Percentiles rank a stretch among this genome's conserved stretches.
phyloP scores from a whole-genome alignment of 495 filamentous ascomycete species.

The Hypoxylon crocopeplum region DNA sequence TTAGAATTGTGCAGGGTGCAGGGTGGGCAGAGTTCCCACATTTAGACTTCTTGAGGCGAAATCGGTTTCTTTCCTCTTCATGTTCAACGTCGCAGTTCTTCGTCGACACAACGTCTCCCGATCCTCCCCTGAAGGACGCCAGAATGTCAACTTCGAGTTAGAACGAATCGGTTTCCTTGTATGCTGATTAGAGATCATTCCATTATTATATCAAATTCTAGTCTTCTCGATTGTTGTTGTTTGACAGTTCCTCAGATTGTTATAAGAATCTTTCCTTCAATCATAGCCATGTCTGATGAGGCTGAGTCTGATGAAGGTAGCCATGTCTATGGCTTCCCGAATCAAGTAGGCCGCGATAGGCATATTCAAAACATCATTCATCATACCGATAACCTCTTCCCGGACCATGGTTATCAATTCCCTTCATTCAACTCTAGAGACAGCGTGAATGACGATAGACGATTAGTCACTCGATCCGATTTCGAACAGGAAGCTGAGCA shows the following conservation, averaged over 20 bases:
- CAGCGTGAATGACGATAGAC: background rate
- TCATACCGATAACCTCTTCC: slow-evolving; percentile 34
- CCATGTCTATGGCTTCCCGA: slow-evolving; percentile 22
- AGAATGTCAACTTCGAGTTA: background rate
- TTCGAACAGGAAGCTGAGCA: slow-evolving; percentile 1
- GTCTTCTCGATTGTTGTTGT: background rate
- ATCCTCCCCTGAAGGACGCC: background rate
- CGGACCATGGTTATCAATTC: slow-evolving; percentile 13
- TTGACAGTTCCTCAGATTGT: background rate
- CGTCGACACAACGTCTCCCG: too few relatives aligned
- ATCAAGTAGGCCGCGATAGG: slow-evolving; percentile 20
- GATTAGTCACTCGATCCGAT: background rate
- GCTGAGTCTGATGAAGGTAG: slow-evolving; percentile 6
- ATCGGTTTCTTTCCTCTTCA: background rate
- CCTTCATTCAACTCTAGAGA: background rate
- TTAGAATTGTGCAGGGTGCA: too few relatives aligned
- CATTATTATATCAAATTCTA: too few relatives aligned
- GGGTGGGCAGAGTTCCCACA: too few relatives aligned
- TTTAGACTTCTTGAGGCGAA: background rate
- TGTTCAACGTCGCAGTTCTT: too few relatives aligned
- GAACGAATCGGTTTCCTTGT: too few relatives aligned
- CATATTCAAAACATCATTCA: slow-evolving; percentile 40
- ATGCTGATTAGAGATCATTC: too few relatives aligned
- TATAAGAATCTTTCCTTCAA: background rate
- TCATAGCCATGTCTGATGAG: slow-evolving; percentile 16